Conservation (phyloP, 106 monocot genomes). For the Ottelia alismoides region DNA sequence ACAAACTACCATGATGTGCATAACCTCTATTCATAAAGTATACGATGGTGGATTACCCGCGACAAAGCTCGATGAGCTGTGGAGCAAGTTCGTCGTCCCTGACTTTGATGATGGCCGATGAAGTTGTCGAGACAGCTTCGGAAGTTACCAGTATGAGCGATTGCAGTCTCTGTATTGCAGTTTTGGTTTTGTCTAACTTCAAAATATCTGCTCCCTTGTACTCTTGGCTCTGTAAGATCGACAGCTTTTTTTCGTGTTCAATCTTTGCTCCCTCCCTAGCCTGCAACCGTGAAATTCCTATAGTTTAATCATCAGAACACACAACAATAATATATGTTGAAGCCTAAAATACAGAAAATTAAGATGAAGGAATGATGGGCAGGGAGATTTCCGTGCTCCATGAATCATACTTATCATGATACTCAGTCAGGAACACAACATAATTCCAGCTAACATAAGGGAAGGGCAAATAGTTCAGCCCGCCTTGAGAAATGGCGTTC, state of each 20-base stretch:
- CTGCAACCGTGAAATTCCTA: constrained; percentile 18
- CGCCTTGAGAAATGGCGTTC: too few species aligned
- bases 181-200: constrained; percentile 81
- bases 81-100: constrained; percentile 87
- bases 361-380: too few species aligned
- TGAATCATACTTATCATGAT: neutral
- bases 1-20: too few species aligned
- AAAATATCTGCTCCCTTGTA: constrained; percentile 52
- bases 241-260: constrained; percentile 83
- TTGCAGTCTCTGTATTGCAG: constrained; percentile 67
- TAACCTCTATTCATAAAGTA: constrained; percentile 1
- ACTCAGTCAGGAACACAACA: neutral
- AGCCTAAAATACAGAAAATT: too few species aligned
- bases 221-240: constrained; percentile 74
- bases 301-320: neutral
- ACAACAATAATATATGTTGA: neutral
- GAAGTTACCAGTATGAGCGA: constrained; percentile 74
- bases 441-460: too few species aligned
- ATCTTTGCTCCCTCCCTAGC: constrained; percentile 78
- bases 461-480: too few species aligned
- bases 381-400: too few species aligned
- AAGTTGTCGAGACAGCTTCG: constrained; percentile 84
- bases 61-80: constrained; percentile 78
- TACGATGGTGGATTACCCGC: constrained; percentile 26
- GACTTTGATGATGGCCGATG: constrained; percentile 67